phyloP scores from a whole-genome alignment of 2,329 filamentous ascomycete species.

The Cyphellophora attinorum region DNA sequence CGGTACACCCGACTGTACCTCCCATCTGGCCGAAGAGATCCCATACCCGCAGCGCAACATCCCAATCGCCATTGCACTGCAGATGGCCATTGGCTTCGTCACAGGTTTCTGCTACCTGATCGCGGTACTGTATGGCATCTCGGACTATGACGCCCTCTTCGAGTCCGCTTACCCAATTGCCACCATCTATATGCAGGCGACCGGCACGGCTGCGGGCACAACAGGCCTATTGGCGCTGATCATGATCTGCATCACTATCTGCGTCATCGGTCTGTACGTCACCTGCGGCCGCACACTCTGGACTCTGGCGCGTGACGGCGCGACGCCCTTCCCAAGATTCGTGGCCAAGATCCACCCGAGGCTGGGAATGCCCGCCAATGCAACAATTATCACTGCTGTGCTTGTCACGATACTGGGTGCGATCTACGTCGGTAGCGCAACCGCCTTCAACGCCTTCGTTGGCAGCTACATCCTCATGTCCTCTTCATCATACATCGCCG shows the following conservation, averaged over 20 bases:
- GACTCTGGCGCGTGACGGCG: constrained; percentile 51
- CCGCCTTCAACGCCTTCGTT: constrained; percentile 47
- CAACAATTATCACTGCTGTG: constrained; percentile 41
- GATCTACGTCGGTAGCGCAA: constrained; percentile 32
- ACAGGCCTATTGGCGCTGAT: constrained; percentile 45
- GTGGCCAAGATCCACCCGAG: constrained; percentile 37
- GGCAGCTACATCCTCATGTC: constrained; percentile 51
- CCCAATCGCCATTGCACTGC: constrained; percentile 41
- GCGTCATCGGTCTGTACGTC: constrained; percentile 48
- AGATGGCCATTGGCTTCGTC: constrained; percentile 39
- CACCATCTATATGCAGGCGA: constrained; percentile 55
- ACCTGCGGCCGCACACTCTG: constrained; percentile 53
- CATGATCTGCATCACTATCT: constrained; percentile 44
- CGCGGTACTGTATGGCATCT: constrained; percentile 45
- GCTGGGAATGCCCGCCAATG: constrained; percentile 45
- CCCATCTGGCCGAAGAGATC: constrained; percentile 55
- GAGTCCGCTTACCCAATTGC: constrained; percentile 50
- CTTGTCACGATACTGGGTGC: constrained; percentile 44
- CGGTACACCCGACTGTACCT: constrained; percentile 56
- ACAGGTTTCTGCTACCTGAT: constrained; percentile 41
- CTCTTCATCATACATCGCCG: constrained; percentile 45
- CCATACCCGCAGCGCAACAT: constrained; percentile 52
- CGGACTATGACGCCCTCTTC: constrained; percentile 32
- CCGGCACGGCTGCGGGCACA: constrained; percentile 41
- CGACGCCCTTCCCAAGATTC: constrained; percentile 42